Evolutionary conservation across 2,329 filamentous ascomycete species (phyloP).

Genomic region (Penicillium sp.): DNA sequence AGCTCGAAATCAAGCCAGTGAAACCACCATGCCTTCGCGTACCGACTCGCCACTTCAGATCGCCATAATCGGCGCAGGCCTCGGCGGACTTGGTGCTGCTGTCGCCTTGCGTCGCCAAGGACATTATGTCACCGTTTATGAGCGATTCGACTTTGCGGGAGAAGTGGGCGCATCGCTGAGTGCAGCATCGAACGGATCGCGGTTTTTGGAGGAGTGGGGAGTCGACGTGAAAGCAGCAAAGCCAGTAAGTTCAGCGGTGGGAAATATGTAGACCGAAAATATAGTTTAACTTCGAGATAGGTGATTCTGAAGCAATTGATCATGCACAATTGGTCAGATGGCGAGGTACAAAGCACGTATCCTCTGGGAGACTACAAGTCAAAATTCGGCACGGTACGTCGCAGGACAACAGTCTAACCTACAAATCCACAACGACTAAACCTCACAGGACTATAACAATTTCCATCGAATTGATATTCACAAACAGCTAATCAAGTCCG

Average conservation of each 20-base stretch:
- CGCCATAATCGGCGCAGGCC: constrained; percentile 32
- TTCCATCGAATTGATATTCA: constrained; percentile 35
- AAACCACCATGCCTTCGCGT: constrained; percentile 24
- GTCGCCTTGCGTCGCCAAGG: constrained; percentile 26
- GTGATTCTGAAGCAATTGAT: constrained; percentile 36
- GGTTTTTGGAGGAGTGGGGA: constrained; percentile 27
- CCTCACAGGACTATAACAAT: constrained; percentile 29
- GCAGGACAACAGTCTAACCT: not conserved
- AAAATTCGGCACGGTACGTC: constrained; percentile 24
- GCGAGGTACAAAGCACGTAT: constrained; percentile 29
- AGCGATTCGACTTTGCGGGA: constrained; percentile 28
- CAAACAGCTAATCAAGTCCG: constrained; percentile 27
- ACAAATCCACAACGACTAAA: not conserved
- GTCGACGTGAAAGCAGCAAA: constrained; percentile 26
- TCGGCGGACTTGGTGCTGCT: constrained; percentile 26
- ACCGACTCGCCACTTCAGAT: constrained; percentile 27
- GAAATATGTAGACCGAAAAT: not conserved
- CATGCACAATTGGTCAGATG: constrained; percentile 35
- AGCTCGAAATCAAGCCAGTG: not conserved
- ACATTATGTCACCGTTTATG: constrained; percentile 28
- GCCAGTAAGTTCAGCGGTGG: constrained; percentile 12
- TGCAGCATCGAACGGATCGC: constrained; percentile 26
- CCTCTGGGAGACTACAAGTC: constrained; percentile 33
- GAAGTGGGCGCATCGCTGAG: constrained; percentile 30
- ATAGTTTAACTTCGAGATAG: not conserved